Evolutionary conservation across 2,329 filamentous ascomycete genomes (phyloP).

Genomic region (Thermothelomyces thermophilus): DNA sequence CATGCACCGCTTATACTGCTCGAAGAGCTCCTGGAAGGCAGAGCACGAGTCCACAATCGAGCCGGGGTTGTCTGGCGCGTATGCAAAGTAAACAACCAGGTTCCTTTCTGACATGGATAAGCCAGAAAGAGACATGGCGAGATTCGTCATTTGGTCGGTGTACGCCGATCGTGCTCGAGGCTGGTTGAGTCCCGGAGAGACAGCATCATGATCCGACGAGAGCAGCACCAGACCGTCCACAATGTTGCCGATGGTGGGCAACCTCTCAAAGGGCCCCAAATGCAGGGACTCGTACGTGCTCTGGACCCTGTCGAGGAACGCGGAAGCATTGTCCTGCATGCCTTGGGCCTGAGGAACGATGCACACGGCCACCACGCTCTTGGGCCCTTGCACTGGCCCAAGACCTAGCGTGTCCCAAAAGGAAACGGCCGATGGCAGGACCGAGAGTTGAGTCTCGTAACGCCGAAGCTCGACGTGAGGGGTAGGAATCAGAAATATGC

Average conservation of each 20-base stretch:
- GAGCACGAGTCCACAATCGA: constrained; percentile 65
- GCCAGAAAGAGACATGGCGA: constrained; percentile 41
- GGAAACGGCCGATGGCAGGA: constrained; percentile 64
- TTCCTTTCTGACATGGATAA: constrained; percentile 45
- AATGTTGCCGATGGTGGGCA: constrained; percentile 39
- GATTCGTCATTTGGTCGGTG: constrained; percentile 42
- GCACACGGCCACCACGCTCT: constrained; percentile 65
- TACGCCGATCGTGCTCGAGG: constrained; percentile 40
- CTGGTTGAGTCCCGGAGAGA: constrained; percentile 35
- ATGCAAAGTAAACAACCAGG: constrained; percentile 71
- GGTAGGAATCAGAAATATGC: constrained; percentile 56
- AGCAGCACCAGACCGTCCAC: constrained; percentile 40
- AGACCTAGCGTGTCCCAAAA: constrained; percentile 82
- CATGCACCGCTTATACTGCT: constrained; percentile 50
- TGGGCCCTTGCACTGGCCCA: constrained; percentile 61
- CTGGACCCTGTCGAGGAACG: constrained; percentile 62
- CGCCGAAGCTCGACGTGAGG: constrained; percentile 69
- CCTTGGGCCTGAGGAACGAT: constrained; percentile 62
- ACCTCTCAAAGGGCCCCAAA: constrained; percentile 57
- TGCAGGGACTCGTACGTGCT: constrained; percentile 68
- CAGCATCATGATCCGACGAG: constrained; percentile 33
- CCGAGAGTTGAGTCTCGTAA: constrained; percentile 61
- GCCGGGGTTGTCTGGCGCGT: constrained; percentile 55
- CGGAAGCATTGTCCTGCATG: constrained; percentile 51
- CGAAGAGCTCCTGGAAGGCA: constrained; percentile 66